phyloP scores from a whole-genome alignment of 805 yeast genomes.

The Starmerella ratchasimensis region DNA sequence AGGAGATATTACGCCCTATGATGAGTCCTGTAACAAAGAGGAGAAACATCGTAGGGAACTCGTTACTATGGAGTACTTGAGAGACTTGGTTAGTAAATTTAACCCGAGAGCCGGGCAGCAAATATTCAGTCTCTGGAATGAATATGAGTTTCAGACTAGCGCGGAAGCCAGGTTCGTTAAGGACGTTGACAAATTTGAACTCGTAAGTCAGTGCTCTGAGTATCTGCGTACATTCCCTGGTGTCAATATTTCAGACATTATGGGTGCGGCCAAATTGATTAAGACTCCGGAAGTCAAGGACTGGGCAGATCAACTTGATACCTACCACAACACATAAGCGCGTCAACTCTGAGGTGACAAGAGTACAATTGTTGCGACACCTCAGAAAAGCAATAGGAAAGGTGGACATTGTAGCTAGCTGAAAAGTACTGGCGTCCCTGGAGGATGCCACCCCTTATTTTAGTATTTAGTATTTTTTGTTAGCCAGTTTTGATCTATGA shows the following conservation, averaged over 20 bases:
- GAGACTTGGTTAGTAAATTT: slow-evolving; percentile 49
- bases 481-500: background rate
- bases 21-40: slow-evolving; percentile 45
- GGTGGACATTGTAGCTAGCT: too few relatives aligned
- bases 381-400: too few relatives aligned
- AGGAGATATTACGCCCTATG: slow-evolving; percentile 85
- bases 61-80: slow-evolving; percentile 53
- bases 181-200: slow-evolving; percentile 85
- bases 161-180: slow-evolving; percentile 81
- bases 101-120: slow-evolving; percentile 49
- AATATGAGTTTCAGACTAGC: slow-evolving; percentile 72
- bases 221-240: slow-evolving; percentile 55
- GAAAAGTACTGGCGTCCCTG: too few relatives aligned
- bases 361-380: too few relatives aligned
- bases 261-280: slow-evolving; percentile 44
- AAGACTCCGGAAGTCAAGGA: slow-evolving; percentile 56
- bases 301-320: slow-evolving; percentile 43
- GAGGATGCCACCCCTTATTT: too few relatives aligned
- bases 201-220: slow-evolving; percentile 40
- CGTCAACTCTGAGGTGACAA: too few relatives aligned
- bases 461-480: too few relatives aligned
- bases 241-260: slow-evolving; percentile 56
- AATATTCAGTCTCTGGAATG: slow-evolving; percentile 63
- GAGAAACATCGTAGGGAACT: slow-evolving; percentile 80
- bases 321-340: too few relatives aligned